Evolutionary conservation across 352 stramenopile species (phyloP), one percentile per base, ranked within the genome.

Genomic region (Pythium pectinolyticum): DNA sequence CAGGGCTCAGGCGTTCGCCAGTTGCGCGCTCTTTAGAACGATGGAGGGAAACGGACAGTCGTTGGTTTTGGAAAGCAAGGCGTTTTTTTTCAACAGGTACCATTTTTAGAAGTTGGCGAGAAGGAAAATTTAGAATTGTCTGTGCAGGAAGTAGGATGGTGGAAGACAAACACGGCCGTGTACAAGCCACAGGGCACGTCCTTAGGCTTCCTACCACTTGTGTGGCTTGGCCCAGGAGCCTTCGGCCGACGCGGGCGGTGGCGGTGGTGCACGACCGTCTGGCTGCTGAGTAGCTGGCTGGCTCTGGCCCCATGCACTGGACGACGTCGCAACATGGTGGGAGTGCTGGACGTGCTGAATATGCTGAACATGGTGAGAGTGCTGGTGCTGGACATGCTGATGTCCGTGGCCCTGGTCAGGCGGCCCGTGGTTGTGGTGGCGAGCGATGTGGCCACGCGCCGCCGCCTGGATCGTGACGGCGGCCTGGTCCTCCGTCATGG

Each of bases 401-500:
- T 51, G 27, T 20, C 20, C 37, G 0, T 32, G 35, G 49, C 22
- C 9, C n/a, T 37, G 32, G 32, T 14, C 32, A 14, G 32, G 20
- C 9, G 25, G 14, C 5, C 49, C 19, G 22, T 54, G 51, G 45
- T 53, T 32, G n/a, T 69, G 63, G 39, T 68, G 66, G 30, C 62
- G 62, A 14, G 53, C 56, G n/a, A 69, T 74, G 57, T 68, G 54
- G 32, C 86, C 86, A 52, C 86, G 86, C 35, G 85, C 27, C 20
- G 82, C 66, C 9, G 84, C 75, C 59, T 93, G 84, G 60, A 95
- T 92, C 66, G 89, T 90, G 35, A 77, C 69, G 1, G 86, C 86
- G 0, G 86, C 86, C 57, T 95, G 82, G 6, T 78, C 74, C 19
- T 91, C 78, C 15, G 74, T 90, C 45, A 93, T 59, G 0, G 86